Conservation (phyloP, 495 filamentous ascomycete genomes). For the Xylaria sp. region DNA sequence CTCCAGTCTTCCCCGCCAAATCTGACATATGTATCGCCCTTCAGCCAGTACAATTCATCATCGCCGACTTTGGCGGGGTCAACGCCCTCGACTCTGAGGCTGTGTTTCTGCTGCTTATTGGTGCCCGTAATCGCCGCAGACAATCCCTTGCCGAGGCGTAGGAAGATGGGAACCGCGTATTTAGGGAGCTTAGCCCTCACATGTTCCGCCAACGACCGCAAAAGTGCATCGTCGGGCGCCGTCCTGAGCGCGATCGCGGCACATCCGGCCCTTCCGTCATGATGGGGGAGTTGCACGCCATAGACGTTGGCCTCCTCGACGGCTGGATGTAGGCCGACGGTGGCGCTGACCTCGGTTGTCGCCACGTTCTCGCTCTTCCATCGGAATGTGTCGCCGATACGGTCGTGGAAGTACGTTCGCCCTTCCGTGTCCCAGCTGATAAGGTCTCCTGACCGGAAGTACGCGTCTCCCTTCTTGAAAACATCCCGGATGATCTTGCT, state of each 20-base stretch:
- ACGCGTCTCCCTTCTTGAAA: slow-evolving; percentile 81
- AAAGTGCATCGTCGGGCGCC: slow-evolving; percentile 49
- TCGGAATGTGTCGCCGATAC: slow-evolving; percentile 91
- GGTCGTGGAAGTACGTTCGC: slow-evolving; percentile 84
- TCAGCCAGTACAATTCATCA: slow-evolving; percentile 72
- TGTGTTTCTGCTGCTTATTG: slow-evolving; percentile 85
- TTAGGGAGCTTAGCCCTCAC: slow-evolving; percentile 64
- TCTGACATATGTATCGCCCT: slow-evolving; percentile 68
- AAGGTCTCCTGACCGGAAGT: slow-evolving; percentile 87
- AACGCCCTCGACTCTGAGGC: slow-evolving; percentile 74
- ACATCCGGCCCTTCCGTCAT: slow-evolving; percentile 89
- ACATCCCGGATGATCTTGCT: slow-evolving; percentile 83
- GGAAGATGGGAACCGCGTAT: slow-evolving; percentile 80
- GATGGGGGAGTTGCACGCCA: slow-evolving; percentile 79
- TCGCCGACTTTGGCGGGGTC: slow-evolving; percentile 63
- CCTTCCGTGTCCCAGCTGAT: slow-evolving; percentile 74
- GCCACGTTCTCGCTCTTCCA: slow-evolving; percentile 97
- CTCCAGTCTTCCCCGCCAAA: slow-evolving; percentile 75
- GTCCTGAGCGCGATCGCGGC: slow-evolving; percentile 69
- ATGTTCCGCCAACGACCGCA: slow-evolving; percentile 68
- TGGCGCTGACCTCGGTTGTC: slow-evolving; percentile 81
- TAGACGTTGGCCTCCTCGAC: slow-evolving; percentile 88
- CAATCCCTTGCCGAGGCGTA: slow-evolving; percentile 65
- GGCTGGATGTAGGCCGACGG: slow-evolving; percentile 69
- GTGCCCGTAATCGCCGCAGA: slow-evolving; percentile 75